phyloP scores from a whole-genome alignment of 2,329 filamentous ascomycete species.

The Ciborinia camelliae region DNA sequence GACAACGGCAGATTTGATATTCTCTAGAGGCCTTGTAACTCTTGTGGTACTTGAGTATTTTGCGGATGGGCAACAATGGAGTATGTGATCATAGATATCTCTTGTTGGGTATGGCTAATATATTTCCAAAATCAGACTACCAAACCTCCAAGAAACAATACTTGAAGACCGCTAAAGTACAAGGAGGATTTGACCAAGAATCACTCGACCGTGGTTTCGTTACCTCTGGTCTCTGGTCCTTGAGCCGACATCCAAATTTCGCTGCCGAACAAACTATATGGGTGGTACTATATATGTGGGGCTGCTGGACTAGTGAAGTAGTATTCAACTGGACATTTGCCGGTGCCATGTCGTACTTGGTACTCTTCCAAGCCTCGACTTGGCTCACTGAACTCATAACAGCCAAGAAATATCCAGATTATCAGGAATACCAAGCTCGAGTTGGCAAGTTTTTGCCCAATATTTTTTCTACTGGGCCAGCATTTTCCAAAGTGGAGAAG shows the following conservation, averaged over 20 bases:
- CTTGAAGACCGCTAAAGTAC: conserved; percentile 66
- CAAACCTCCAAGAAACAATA: conserved; percentile 79
- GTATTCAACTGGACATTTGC: conserved; percentile 75
- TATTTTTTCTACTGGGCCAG: conserved; percentile 19
- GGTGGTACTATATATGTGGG: conserved; percentile 86
- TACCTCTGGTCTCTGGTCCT: conserved; percentile 79
- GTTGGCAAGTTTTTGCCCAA: conserved; percentile 80
- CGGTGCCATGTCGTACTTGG: conserved; percentile 66
- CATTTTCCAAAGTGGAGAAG: conserved; percentile 4
- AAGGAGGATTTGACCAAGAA: conserved; percentile 59
- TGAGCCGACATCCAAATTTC: conserved; percentile 92
- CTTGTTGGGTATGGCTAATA: conserved; percentile 4
- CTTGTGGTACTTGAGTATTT: conserved; percentile 68
- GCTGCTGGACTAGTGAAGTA: conserved; percentile 67
- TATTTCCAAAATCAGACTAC: conserved; percentile 53
- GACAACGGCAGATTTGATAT: conserved; percentile 53
- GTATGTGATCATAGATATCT: conserved; percentile 43
- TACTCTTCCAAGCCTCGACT: conserved; percentile 87
- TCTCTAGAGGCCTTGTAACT: conserved; percentile 52
- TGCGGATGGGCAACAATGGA: conserved; percentile 91
- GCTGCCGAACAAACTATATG: conserved; percentile 88
- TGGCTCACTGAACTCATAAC: conserved; percentile 83
- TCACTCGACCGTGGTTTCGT: conserved; percentile 90
- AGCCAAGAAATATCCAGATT: conserved; percentile 80
- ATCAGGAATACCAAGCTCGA: conserved; percentile 75